These are phyloP conservation scores for Gentiana macrophylla DNA, from an alignment of 257 asterid species.

Conservation along the genomic window DNA sequence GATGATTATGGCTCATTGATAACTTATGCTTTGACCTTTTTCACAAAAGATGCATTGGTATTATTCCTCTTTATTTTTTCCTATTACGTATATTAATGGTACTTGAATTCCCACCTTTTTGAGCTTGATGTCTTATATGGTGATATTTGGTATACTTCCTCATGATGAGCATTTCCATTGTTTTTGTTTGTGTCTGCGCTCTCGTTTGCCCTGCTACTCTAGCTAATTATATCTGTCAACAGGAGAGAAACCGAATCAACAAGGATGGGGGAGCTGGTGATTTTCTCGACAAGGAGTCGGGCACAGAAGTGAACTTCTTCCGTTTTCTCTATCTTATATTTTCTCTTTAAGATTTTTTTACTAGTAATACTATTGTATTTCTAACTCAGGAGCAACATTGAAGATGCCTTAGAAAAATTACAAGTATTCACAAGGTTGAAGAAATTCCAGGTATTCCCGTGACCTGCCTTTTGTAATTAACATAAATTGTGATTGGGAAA, in stretches of 20 bases:
- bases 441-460: slow-evolving; percentile 17
- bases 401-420: slow-evolving; percentile 77
- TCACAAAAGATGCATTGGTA: too few relatives aligned
- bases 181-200: too few relatives aligned
- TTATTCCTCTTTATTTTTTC: too few relatives aligned
- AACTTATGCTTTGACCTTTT: too few relatives aligned
- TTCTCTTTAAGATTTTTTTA: slow-evolving; percentile 5
- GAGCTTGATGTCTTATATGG: too few relatives aligned
- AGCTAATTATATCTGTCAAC: slow-evolving; percentile 10
- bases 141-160: too few relatives aligned
- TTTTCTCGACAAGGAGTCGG: slow-evolving; percentile 80
- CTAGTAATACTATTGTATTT: slow-evolving; percentile 12
- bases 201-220: too few relatives aligned
- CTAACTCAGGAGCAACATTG: slow-evolving; percentile 59
- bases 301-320: slow-evolving; percentile 58
- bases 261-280: slow-evolving; percentile 85
- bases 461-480: slow-evolving; percentile 6
- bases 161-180: too few relatives aligned
- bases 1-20: too few relatives aligned
- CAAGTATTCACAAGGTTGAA: slow-evolving; percentile 47
- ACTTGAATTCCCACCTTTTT: too few relatives aligned
- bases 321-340: slow-evolving; percentile 4
- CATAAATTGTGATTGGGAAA: background rate
- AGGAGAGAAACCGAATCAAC: slow-evolving; percentile 89
- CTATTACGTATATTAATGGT: too few relatives aligned